phyloP scores from a whole-genome alignment of 139 green algal genomes.

The Pedinophyceae sp. region DNA sequence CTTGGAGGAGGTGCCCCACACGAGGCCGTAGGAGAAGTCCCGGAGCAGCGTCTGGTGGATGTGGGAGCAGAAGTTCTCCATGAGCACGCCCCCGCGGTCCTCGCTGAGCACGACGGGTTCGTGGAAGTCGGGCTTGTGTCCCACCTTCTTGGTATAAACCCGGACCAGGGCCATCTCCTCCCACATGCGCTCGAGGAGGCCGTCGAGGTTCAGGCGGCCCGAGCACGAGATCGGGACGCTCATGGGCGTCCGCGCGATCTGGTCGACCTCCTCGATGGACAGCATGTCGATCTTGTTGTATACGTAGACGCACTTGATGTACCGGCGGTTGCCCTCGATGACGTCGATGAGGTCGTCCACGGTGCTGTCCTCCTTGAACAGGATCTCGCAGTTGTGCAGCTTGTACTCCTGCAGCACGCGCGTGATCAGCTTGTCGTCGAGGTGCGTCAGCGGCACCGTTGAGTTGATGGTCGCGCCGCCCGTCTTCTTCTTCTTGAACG shows the following conservation, averaged over 20 bases:
- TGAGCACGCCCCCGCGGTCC: conserved; percentile 72
- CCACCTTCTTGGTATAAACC: conserved; percentile 93
- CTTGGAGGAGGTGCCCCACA: conserved; percentile 87
- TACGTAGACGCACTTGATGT: conserved; percentile 95
- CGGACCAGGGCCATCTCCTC: conserved; percentile 37
- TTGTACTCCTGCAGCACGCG: conserved; percentile 87
- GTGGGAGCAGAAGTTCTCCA: conserved; percentile 62
- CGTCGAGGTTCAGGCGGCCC: conserved; percentile 79
- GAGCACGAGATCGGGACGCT: conserved; percentile 78
- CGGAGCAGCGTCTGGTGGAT: conserved; percentile 39
- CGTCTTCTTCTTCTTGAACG: conserved; percentile 91
- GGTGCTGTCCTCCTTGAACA: conserved; percentile 78
- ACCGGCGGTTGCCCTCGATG: conserved; percentile 85
- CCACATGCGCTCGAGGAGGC: conserved; percentile 40
- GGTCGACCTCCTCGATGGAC: conserved; percentile 89
- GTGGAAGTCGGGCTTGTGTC: conserved; percentile 84
- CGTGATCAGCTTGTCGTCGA: conserved; percentile 83
- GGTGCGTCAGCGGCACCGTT: conserved; percentile 58
- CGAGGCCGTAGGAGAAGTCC: conserved; percentile 86
- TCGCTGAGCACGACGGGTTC: conserved; percentile 76
- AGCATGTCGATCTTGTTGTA: conserved; percentile 97
- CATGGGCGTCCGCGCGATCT: conserved; percentile 57
- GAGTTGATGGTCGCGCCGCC: conserved; percentile 81
- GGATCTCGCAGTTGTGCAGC: conserved; percentile 76
- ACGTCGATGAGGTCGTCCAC: conserved; percentile 96